Evolutionary conservation across 768 basidiomycete species (phyloP), one percentile per base, ranked within the genome.

Genomic region (Aureoboletus auriporus): DNA sequence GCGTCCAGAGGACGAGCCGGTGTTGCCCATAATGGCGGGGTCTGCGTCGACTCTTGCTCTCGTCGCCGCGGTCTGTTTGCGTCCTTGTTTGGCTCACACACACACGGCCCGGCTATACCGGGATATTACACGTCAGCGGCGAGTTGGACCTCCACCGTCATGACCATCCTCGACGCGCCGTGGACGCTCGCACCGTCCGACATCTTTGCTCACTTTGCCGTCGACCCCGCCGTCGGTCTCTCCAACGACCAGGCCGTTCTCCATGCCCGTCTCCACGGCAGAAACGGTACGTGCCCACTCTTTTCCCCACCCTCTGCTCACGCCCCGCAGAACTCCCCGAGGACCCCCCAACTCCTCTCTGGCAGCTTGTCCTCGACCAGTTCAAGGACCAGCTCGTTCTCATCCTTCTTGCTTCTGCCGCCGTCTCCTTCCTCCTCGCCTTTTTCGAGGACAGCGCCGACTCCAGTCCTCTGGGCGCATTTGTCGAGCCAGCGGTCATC

Each of bases 331-430:
- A 90, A 63, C 76, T 99, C 7, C 94, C 95, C 10, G 93, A 96
- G 62, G 91, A 94, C 9, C 86, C 90, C 0, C 72, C 90, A 4
- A 96, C 95, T 5, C 90, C 94, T 4, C 64, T 98, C 29, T 93
- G 93, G 91, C 79, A 91, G 63, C 83, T 98, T 51, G 86, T 99
- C 51, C 77, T 99, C n/a, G 93, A 96, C 57, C 95, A 99, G 71
- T 99, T 99, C 78, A 88, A 98, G 75, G 95, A 99, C 71, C 93
- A 96, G 69, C 82, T 99, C 27, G 95, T 99, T 36, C 84, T 99
- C 54, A 98, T 99, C 63, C 80, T 99, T 30, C 85, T 99, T 39
- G 93, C 79, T 3, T 96, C 93, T 1, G 95, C 95, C 11, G 84
- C 89, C 39, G 78, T 98, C 56, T 98, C 95, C 9, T 94, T 99